Conservation (phyloP, 2,329 filamentous ascomycete genomes). For the Conoideocrella luteorostrata region DNA sequence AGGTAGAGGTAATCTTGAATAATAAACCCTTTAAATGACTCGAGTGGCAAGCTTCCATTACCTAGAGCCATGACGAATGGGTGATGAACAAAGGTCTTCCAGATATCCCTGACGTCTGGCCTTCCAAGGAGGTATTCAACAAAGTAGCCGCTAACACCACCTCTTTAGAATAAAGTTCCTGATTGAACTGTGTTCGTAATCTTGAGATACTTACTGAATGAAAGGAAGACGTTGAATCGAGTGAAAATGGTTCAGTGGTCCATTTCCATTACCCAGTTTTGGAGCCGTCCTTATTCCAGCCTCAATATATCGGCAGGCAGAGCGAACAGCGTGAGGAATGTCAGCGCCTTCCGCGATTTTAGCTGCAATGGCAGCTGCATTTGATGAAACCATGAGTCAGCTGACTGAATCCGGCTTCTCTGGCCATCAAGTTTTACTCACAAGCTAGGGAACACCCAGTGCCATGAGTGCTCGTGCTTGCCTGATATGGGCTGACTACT, state of each 20-base stretch:
- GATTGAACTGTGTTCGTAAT: no score
- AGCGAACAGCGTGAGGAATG: constrained; percentile 54
- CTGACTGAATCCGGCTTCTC: background rate
- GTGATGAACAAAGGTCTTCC: constrained; percentile 73
- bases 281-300: constrained; percentile 61
- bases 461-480: constrained; percentile 80
- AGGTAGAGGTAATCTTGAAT: constrained; percentile 90
- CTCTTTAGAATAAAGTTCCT: no score
- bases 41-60: constrained; percentile 64
- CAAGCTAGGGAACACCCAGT: constrained; percentile 92
- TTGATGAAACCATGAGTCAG: background rate
- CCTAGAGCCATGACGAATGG: constrained; percentile 75
- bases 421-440: constrained; percentile 33
- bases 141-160: constrained; percentile 71
- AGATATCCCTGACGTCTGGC: constrained; percentile 65
- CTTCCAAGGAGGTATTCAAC: constrained; percentile 75
- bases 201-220: constrained; percentile 45
- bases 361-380: constrained; percentile 64
- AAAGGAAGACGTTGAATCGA: constrained; percentile 64
- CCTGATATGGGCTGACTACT: constrained; percentile 65
- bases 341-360: constrained; percentile 56
- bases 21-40: constrained; percentile 82
- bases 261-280: constrained; percentile 58
- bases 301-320: constrained; percentile 66
- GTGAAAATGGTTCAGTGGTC: constrained; percentile 75